Evolutionary conservation across 768 basidiomycete genomes (phyloP).

Genomic region (Boletus rubescentipes): DNA sequence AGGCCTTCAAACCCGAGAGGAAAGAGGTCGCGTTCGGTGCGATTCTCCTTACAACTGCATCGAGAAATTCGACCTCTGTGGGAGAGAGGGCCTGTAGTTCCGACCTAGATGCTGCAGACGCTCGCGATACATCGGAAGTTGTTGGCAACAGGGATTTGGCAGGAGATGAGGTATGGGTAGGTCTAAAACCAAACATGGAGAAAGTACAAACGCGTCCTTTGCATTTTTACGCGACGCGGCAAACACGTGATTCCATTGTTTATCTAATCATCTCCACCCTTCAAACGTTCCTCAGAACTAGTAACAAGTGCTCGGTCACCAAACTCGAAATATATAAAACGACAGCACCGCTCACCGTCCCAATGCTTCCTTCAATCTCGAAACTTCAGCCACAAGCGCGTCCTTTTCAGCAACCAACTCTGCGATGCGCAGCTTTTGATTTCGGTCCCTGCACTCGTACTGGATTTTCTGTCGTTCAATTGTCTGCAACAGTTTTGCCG

Average conservation of each 20-base stretch:
- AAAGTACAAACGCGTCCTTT: slow-evolving; percentile 11
- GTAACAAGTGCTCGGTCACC: not conserved
- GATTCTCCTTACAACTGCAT: slow-evolving; percentile 70
- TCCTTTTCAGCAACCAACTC: slow-evolving; percentile 22
- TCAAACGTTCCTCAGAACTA: slow-evolving; percentile 6
- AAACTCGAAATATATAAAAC: not conserved
- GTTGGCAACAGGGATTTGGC: slow-evolving; percentile 29
- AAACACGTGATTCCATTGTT: slow-evolving; percentile 26
- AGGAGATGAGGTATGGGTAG: slow-evolving; percentile 49
- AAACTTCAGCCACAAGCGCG: slow-evolving; percentile 12
- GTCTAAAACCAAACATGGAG: slow-evolving; percentile 46
- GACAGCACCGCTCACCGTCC: slow-evolving; percentile 9
- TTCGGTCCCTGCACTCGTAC: slow-evolving; percentile 22
- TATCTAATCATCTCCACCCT: slow-evolving; percentile 21
- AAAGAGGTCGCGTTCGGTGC: slow-evolving; percentile 71
- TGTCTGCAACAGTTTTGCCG: slow-evolving; percentile 11
- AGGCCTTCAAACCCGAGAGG: slow-evolving; percentile 79
- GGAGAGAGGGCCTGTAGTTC: slow-evolving; percentile 52
- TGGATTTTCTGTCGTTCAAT: slow-evolving; percentile 25
- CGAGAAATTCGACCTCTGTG: slow-evolving; percentile 68
- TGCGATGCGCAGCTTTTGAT: slow-evolving; percentile 23
- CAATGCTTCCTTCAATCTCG: slow-evolving; percentile 16
- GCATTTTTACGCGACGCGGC: slow-evolving; percentile 26
- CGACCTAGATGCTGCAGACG: slow-evolving; percentile 40
- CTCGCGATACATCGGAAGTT: slow-evolving; percentile 39